Evolutionary conservation across 345 rosid genomes (phyloP).

Genomic region (Populus davidiana): DNA sequence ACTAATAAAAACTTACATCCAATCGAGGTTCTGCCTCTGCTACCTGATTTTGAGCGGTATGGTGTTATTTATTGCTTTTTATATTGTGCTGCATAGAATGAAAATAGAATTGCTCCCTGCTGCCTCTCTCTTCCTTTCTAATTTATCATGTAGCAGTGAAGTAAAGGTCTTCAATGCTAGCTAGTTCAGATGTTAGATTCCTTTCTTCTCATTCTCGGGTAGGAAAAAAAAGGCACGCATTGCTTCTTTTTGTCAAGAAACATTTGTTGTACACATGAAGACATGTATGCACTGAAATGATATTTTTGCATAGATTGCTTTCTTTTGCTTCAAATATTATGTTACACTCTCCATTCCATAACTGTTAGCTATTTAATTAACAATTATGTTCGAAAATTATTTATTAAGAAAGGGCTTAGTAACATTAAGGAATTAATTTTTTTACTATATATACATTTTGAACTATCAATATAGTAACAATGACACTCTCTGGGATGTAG

Average conservation of each 20-base stretch:
- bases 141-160: neutral
- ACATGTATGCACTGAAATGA: neutral
- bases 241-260: neutral
- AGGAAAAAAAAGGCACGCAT: neutral
- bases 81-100: neutral
- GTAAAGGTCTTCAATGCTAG: neutral
- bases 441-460: neutral
- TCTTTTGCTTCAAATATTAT: neutral
- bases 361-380: neutral
- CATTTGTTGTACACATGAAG: neutral
- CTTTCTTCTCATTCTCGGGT: neutral
- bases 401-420: neutral
- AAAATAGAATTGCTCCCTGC: neutral
- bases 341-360: neutral
- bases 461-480: neutral
- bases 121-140: neutral
- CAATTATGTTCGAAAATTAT: neutral
- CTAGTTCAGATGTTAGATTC: neutral
- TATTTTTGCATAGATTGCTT: neutral
- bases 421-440: neutral
- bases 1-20: conserved; percentile 73
- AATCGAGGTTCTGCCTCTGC: conserved; percentile 69
- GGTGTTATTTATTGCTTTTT: conserved; percentile 27
- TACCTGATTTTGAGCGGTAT: conserved; percentile 90
- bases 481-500: neutral